phyloP scores from a whole-genome alignment of 1,284 basidiomycete genomes.

The Athelia sp. region DNA sequence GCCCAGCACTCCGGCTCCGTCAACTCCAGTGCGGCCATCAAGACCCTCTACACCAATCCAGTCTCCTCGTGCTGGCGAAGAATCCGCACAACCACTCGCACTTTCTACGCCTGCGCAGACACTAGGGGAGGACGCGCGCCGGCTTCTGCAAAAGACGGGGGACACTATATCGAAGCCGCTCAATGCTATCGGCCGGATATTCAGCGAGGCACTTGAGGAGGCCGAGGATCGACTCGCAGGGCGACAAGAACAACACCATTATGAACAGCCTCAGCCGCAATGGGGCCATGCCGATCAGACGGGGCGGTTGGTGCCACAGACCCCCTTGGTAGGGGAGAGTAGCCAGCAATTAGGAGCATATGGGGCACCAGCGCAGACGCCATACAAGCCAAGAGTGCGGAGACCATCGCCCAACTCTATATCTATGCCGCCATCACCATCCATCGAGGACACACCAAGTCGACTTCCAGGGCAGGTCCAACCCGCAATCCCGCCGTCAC shows the following conservation, averaged over 20 bases:
- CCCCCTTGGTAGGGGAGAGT: slow-evolving; percentile 23
- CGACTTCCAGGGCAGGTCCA: slow-evolving; percentile 37
- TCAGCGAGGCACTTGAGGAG: slow-evolving; percentile 71
- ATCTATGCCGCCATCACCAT: slow-evolving; percentile 28
- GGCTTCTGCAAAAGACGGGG: slow-evolving; percentile 82
- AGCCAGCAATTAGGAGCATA: slow-evolving; percentile 20
- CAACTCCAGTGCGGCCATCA: slow-evolving; percentile 17
- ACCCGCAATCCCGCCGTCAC: slow-evolving; percentile 33
- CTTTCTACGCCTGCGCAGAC: slow-evolving; percentile 57
- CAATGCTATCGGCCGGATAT: slow-evolving; percentile 81
- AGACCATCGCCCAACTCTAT: slow-evolving; percentile 39
- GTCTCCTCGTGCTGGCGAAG: slow-evolving; percentile 70
- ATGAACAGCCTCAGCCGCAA: slow-evolving; percentile 15
- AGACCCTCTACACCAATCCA: slow-evolving; percentile 21
- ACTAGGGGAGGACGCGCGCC: slow-evolving; percentile 73
- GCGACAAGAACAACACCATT: slow-evolving; percentile 56
- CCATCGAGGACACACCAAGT: slow-evolving; percentile 51
- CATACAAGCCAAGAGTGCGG: slow-evolving; percentile 69
- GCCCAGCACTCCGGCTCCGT: slow-evolving; percentile 28
- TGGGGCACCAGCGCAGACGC: slow-evolving; percentile 51
- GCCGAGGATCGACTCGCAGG: slow-evolving; percentile 44
- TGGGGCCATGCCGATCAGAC: slow-evolving; percentile 36
- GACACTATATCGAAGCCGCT: slow-evolving; percentile 87
- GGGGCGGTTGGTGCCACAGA: slow-evolving; percentile 32
- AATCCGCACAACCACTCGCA: slow-evolving; percentile 74